These are phyloP conservation scores for Plasmodium ovale DNA, from an alignment of 169 alveolate genomes.

Conservation along the genomic window DNA sequence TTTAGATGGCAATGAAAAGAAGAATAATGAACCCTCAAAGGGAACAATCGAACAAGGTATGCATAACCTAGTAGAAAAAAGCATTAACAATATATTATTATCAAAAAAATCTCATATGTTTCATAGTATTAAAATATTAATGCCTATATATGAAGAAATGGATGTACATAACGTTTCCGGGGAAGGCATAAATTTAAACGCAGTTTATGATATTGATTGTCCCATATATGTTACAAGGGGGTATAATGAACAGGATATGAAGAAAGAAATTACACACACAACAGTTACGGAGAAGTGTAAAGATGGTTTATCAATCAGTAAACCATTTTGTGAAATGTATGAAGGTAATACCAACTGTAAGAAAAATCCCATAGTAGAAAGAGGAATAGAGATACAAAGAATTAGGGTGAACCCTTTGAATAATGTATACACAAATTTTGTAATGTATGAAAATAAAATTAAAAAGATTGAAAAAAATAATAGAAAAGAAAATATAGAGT, in stretches of 20 bases:
- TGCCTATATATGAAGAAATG: not conserved
- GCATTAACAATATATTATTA: constrained; percentile 1
- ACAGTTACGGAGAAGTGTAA: not conserved
- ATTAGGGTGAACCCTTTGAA: constrained; percentile 6
- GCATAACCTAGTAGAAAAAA: not conserved
- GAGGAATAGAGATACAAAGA: not conserved
- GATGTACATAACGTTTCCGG: not conserved
- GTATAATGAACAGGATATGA: not conserved
- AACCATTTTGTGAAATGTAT: too few relatives aligned
- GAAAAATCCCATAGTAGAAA: not conserved
- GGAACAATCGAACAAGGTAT: constrained; percentile 3
- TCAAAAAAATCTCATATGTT: constrained; percentile 45
- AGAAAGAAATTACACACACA: not conserved
- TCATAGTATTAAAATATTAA: constrained; percentile 67
- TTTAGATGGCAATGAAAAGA: not conserved
- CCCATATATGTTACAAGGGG: too few relatives aligned
- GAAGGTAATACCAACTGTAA: not conserved
- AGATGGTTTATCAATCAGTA: not conserved
- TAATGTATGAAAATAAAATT: constrained; percentile 53
- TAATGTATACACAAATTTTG: constrained; percentile 32
- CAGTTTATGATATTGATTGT: not conserved
- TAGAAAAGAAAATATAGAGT: constrained; percentile 8
- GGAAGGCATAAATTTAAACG: not conserved
- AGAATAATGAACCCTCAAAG: not conserved
- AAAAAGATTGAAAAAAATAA: constrained; percentile 24